Evolutionary conservation across 2,329 filamentous ascomycete genomes (phyloP).

Genomic region (Colletotrichum karsti): DNA sequence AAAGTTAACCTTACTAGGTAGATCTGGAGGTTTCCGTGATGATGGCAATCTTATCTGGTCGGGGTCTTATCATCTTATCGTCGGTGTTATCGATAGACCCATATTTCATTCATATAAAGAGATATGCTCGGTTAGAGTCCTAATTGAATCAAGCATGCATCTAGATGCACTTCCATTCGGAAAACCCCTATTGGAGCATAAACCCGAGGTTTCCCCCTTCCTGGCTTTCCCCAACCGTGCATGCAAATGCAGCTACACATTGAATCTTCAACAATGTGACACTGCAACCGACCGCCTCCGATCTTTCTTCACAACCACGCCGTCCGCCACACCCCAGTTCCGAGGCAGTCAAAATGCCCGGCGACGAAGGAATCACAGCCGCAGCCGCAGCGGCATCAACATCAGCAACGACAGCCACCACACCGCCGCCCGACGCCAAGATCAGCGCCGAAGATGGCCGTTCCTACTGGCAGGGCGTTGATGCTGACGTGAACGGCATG

Average conservation of each 20-base stretch:
- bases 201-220: background rate
- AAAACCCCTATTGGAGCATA: background rate
- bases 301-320: slow-evolving; percentile 20
- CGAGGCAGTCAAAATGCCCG: background rate
- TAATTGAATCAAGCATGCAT: background rate
- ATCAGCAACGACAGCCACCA: background rate
- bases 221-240: background rate
- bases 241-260: slow-evolving; percentile 9
- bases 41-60: background rate
- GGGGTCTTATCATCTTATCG: too few relatives aligned
- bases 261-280: slow-evolving; percentile 25
- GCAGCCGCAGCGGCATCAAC: slow-evolving; percentile 5
- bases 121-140: background rate
- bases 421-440: slow-evolving; percentile 39
- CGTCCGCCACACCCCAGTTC: slow-evolving; percentile 2
- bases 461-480: slow-evolving; percentile 56
- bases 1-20: background rate
- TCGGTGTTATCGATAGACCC: too few relatives aligned
- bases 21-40: background rate
- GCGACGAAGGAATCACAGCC: background rate
- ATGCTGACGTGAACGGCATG: slow-evolving; percentile 72
- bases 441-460: slow-evolving; percentile 46
- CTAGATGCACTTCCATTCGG: background rate
- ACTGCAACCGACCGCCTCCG: slow-evolving; percentile 7
- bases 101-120: too few relatives aligned